These are phyloP conservation scores for Populus tremula DNA, from an alignment of 345 rosid species.

Conservation along the genomic window DNA sequence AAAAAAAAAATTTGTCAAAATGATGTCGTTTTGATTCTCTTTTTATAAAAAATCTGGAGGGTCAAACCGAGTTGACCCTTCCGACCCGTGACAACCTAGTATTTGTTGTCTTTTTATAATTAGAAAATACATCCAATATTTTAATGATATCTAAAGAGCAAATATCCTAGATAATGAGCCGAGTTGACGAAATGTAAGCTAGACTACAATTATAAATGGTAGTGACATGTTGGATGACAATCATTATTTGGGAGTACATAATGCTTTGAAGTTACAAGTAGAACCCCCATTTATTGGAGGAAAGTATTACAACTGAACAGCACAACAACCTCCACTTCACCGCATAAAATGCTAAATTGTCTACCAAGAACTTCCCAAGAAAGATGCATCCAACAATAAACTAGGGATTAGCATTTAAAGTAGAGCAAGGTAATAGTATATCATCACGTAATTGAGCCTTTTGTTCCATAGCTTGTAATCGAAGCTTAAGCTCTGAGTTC, in stretches of 20 bases:
- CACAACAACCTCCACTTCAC: no score
- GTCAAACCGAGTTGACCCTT: no score
- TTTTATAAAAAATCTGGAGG: no score
- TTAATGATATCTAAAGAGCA: not conserved
- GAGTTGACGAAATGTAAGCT: not conserved
- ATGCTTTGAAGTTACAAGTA: not conserved
- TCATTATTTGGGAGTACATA: not conserved
- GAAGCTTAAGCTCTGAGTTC: constrained; percentile 89
- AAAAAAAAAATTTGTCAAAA: no score
- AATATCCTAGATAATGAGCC: not conserved
- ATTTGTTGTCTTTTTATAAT: not conserved
- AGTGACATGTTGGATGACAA: not conserved
- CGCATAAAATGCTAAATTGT: not conserved
- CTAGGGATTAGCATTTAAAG: not conserved
- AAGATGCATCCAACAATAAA: not conserved
- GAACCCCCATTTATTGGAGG: not conserved
- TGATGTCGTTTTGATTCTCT: no score
- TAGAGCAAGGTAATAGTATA: constrained; percentile 20
- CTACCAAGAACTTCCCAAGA: not conserved
- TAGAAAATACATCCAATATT: not conserved
- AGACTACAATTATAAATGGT: not conserved
- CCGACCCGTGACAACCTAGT: no score
- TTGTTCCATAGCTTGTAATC: constrained; percentile 87
- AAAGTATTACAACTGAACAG: not conserved
- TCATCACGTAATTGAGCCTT: constrained; percentile 88